Percentiles rank a stretch among this genome's conserved stretches.
These are phyloP conservation scores for Solanum ossicruentum DNA, from an alignment of 257 asterid genomes.

Conservation along the genomic window DNA sequence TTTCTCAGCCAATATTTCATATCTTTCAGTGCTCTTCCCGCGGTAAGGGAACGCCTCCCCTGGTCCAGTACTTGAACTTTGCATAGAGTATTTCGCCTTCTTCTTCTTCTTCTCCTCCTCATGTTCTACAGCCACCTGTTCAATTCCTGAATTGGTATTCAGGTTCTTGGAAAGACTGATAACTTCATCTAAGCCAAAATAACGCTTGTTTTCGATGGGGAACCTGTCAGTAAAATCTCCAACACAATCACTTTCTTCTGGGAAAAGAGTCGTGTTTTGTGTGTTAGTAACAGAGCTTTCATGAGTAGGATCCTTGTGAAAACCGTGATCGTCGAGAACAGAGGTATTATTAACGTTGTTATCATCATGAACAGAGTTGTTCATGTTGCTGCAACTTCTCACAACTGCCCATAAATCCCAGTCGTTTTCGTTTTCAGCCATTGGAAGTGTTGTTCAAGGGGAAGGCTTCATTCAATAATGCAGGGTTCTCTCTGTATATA, in stretches of 20 bases:
- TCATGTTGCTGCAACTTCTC: not conserved
- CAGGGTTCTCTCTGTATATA: not conserved
- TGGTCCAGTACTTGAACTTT: not conserved
- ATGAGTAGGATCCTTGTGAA: not conserved
- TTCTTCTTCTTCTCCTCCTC: not conserved
- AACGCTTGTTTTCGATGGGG: not conserved
- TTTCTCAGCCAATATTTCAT: not conserved
- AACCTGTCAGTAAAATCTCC: not conserved
- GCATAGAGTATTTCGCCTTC: not conserved
- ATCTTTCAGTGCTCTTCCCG: not conserved
- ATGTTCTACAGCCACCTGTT: not conserved
- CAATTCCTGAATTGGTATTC: not conserved
- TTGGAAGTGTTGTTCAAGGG: not conserved
- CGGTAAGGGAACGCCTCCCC: not conserved
- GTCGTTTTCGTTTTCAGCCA: not conserved
- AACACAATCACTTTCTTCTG: not conserved
- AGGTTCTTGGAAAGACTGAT: not conserved
- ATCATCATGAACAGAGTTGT: not conserved
- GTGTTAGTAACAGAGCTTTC: not conserved
- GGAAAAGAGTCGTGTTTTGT: not conserved
- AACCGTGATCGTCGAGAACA: not conserved
- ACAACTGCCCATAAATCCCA: slow-evolving; percentile 5
- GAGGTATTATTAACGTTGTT: not conserved
- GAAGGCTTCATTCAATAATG: not conserved
- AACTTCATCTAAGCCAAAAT: not conserved